phyloP scores from a whole-genome alignment of 257 asterid species.

The Capsicum rhomboideum region DNA sequence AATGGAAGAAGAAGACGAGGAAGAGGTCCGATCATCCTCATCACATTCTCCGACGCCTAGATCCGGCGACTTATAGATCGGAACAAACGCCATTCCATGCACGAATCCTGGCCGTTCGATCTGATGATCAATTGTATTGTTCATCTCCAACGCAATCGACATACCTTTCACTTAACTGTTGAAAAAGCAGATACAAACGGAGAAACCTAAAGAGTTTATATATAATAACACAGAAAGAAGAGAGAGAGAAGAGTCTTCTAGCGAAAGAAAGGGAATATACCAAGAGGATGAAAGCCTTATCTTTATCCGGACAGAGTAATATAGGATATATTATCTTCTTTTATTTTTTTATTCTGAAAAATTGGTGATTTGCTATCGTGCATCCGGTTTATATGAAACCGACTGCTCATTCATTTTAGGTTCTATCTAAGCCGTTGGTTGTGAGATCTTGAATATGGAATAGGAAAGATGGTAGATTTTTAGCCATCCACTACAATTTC shows the following conservation, averaged over 20 bases:
- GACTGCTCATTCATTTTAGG: not conserved
- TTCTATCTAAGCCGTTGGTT: not conserved
- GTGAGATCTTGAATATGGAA: not conserved
- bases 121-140: conserved; percentile 25
- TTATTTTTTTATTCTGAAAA: not conserved
- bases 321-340: conserved; percentile 30
- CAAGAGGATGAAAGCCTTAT: conserved; percentile 28
- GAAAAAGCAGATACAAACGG: not conserved
- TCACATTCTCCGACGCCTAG: not conserved
- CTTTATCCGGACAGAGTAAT: conserved; percentile 46
- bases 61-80: conserved; percentile 26
- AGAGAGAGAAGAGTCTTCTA: not conserved
- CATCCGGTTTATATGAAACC: not conserved
- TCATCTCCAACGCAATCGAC: conserved; percentile 41
- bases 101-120: conserved; percentile 29
- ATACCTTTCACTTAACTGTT: not conserved
- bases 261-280: not conserved
- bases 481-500: not conserved
- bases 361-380: not conserved
- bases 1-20: conserved; percentile 11
- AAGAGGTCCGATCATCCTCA: conserved; percentile 7
- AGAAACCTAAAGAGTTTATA: not conserved
- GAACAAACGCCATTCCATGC: conserved; percentile 14
- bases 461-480: not conserved
- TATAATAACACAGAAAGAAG: not conserved